Evolutionary conservation across 768 basidiomycete species (phyloP).

Genomic region (Tricholomella constricta): DNA sequence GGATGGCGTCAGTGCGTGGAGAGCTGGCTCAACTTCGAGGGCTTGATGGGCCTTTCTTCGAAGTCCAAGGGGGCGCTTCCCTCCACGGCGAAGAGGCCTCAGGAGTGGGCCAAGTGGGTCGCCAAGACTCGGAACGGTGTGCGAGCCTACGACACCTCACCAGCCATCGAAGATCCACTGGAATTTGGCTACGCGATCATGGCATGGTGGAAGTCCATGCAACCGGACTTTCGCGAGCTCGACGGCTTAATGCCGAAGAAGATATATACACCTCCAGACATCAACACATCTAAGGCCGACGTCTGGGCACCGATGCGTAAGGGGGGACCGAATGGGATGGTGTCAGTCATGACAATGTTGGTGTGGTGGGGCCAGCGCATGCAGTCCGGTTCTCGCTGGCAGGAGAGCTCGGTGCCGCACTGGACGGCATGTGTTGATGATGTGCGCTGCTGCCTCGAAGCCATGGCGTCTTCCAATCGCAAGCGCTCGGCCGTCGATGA

Average conservation of each 20-base stretch:
- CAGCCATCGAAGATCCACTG: slow-evolving; percentile 9
- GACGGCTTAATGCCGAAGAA: background rate
- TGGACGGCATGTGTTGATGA: slow-evolving; percentile 7
- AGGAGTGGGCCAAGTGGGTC: slow-evolving; percentile 20
- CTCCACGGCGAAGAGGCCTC: background rate
- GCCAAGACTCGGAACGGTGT: background rate
- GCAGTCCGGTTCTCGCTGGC: background rate
- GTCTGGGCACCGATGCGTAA: slow-evolving; percentile 4
- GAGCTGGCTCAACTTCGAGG: slow-evolving; percentile 10
- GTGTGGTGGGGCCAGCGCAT: slow-evolving; percentile 15
- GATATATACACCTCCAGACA: background rate
- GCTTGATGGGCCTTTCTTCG: background rate
- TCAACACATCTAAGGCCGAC: background rate
- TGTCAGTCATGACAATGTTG: slow-evolving; percentile 10
- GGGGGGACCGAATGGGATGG: slow-evolving; percentile 13
- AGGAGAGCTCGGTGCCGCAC: slow-evolving; percentile 1
- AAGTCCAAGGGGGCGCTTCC: slow-evolving; percentile 5
- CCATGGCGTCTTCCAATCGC: background rate
- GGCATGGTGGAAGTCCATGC: slow-evolving; percentile 19
- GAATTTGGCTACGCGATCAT: slow-evolving; percentile 16
- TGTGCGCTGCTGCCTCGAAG: slow-evolving; percentile 1
- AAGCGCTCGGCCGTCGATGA: background rate
- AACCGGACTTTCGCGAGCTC: slow-evolving; percentile 8
- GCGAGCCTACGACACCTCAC: slow-evolving; percentile 8
- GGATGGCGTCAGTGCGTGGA: slow-evolving; percentile 7